Base-by-base conservation (phyloP, 2,329 filamentous ascomycete species). In the Pyrenochaeta sp. region DNA sequence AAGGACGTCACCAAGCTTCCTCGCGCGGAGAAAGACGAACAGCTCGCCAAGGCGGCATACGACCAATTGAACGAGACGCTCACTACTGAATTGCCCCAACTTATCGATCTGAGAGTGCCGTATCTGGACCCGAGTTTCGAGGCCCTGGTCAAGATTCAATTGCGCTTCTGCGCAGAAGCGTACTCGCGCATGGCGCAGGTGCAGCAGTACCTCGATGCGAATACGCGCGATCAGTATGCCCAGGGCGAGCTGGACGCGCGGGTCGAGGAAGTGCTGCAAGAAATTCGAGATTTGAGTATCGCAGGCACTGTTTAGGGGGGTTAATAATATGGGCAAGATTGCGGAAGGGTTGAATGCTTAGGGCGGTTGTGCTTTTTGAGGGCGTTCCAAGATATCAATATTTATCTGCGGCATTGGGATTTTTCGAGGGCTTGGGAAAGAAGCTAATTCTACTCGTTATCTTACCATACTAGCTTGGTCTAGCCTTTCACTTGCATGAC, bases 131-230 rank as follows among this genome's bases (percentile, higher is more conserved):
- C 96, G 0, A 94, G 90, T 61, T 99, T 99, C 75, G 95, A 99
- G 80, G 95, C 96, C 0, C 88, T 99, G 51, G 95, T 99, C 77
- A 99, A 99, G 84, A 99, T 99, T 67, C 95, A 99, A 82, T 80
- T 99, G 72, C 86, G 95, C 37, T 99, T 99, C 83, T 99, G 96
- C 73, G 95, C 96, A 7, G 95, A 99, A 81, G 95, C 95, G 1
- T 99, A 99, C 80, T 93, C 90, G 61, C 86, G 95, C 47, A 99
- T 99, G 95, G 95, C 96, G 27, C 96, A 99, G 82, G 96, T 99
- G 56, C 95, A 99, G 82, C 95, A 99, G 81, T 98, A 97, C 77
- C 85, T 99, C 32, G 95, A 98, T 76, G 91, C 94, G 30, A 93
- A 97, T 74, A 98, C 94, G 51, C 86, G 95, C 78, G 95, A 99